phyloP scores from a whole-genome alignment of 2,329 filamentous ascomycete genomes.

The Fusarium verrucosum region DNA sequence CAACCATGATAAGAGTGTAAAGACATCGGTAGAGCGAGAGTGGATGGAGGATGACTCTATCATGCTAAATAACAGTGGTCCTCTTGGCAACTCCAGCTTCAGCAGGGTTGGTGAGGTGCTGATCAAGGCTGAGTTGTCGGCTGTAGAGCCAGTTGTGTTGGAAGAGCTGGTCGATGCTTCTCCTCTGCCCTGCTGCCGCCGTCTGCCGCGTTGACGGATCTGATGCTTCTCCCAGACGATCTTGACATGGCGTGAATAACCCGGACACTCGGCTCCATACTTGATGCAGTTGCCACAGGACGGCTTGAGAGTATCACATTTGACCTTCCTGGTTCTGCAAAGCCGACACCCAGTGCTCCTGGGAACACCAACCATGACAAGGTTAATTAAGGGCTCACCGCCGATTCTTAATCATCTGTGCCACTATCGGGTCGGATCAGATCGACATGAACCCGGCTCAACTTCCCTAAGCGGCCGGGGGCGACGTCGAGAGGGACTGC shows the following conservation, averaged over 20 bases:
- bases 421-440: conserved; percentile 34
- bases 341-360: conserved; percentile 52
- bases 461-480: conserved; percentile 36
- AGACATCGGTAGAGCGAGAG: conserved; percentile 37
- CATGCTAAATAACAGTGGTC: conserved; percentile 47
- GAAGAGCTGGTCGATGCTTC: conserved; percentile 23
- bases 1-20: conserved; percentile 43
- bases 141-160: conserved; percentile 13
- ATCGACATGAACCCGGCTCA: conserved; percentile 30
- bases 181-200: conserved; percentile 6
- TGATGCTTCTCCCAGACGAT: conserved; percentile 54
- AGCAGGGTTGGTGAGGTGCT: conserved; percentile 25
- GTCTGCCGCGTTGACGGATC: conserved; percentile 46
- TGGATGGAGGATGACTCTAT: conserved; percentile 38
- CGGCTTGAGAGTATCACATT: conserved; percentile 58
- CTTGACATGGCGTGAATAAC: conserved; percentile 52
- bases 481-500: conserved; percentile 8
- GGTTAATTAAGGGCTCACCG: conserved; percentile 35
- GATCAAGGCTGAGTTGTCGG: background rate
- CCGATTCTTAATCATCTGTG: conserved; percentile 30
- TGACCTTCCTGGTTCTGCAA: conserved; percentile 54
- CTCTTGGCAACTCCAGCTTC: conserved; percentile 38
- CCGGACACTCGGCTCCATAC: conserved; percentile 52
- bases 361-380: conserved; percentile 51
- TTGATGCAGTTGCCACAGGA: conserved; percentile 52